Conservation (phyloP, 345 rosid genomes). For the Microcos paniculata region DNA sequence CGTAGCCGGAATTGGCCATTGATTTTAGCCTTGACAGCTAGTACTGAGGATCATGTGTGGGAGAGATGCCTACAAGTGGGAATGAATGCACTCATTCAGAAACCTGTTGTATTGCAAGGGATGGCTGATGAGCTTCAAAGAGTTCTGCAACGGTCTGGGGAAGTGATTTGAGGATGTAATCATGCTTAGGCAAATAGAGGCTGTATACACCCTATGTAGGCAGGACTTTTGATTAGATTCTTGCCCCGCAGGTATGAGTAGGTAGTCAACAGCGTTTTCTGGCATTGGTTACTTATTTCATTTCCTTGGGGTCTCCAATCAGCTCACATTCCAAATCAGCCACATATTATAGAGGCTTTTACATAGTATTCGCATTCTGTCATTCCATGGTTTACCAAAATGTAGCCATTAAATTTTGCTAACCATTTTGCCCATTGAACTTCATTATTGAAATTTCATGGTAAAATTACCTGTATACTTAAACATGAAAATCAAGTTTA, state of each 20-base stretch:
- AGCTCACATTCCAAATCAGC: background rate
- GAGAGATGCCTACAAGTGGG: slow-evolving; percentile 78
- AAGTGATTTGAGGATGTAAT: slow-evolving; percentile 33
- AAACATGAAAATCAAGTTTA: slow-evolving; percentile 21
- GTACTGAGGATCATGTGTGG: slow-evolving; percentile 72
- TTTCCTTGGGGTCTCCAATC: background rate
- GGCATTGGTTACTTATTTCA: background rate
- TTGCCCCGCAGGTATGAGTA: background rate
- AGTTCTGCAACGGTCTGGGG: slow-evolving; percentile 65
- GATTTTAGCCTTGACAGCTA: slow-evolving; percentile 86
- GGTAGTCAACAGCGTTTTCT: background rate
- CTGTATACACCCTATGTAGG: background rate
- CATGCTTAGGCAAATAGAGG: background rate
- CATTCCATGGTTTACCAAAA: slow-evolving; percentile 17
- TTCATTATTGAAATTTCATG: slow-evolving; percentile 10
- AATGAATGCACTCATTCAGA: slow-evolving; percentile 85
- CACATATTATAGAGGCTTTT: slow-evolving; percentile 5
- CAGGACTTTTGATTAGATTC: background rate
- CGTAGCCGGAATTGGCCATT: slow-evolving; percentile 73
- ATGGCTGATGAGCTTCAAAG: slow-evolving; percentile 81
- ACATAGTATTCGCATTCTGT: slow-evolving; percentile 10
- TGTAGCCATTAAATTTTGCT: slow-evolving; percentile 17
- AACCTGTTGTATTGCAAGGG: slow-evolving; percentile 78
- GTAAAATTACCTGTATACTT: slow-evolving; percentile 4
- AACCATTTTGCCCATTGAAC: slow-evolving; percentile 12